Evolutionary conservation across 1,284 basidiomycete species (phyloP).

Genomic region (Rhodotorula sp.): DNA sequence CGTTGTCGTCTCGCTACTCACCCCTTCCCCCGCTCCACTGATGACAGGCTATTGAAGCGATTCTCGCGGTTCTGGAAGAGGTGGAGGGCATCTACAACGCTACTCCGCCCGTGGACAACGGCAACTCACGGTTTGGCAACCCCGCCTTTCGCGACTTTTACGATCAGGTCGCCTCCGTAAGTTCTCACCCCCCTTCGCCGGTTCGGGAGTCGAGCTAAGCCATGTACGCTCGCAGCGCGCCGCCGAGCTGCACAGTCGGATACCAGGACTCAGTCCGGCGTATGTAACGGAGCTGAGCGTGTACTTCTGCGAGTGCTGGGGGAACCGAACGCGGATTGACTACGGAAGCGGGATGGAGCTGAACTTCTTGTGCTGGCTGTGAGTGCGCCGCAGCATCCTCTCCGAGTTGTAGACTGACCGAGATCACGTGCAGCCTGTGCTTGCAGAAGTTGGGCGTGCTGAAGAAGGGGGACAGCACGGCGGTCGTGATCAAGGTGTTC

Average conservation of each 20-base stretch:
- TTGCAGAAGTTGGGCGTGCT: conserved; percentile 73
- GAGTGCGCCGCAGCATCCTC: conserved; percentile 48
- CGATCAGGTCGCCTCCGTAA: conserved; percentile 71
- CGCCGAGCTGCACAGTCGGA: conserved; percentile 54
- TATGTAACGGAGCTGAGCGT: conserved; percentile 66
- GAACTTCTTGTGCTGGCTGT: conserved; percentile 97
- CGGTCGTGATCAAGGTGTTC: conserved; percentile 81
- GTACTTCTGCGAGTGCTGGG: conserved; percentile 89
- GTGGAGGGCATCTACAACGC: conserved; percentile 66
- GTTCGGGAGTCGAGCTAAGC: not conserved
- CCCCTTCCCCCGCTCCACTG: not conserved
- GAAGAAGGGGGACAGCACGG: conserved; percentile 64
- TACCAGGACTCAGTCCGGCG: conserved; percentile 62
- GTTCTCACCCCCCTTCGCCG: conserved; percentile 41
- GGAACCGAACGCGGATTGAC: conserved; percentile 86
- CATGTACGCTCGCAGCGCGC: conserved; percentile 40
- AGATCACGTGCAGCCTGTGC: conserved; percentile 62
- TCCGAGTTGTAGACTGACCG: not conserved
- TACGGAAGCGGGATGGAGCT: conserved; percentile 99
- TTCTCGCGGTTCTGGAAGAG: conserved; percentile 65
- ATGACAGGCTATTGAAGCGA: conserved; percentile 61
- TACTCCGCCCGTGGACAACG: conserved; percentile 85
- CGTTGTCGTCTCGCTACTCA: not conserved
- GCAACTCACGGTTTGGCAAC: conserved; percentile 91
- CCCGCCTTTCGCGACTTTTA: conserved; percentile 93